Base-by-base conservation (phyloP, 2,329 filamentous ascomycete genomes). In the Penicillium sp. region DNA sequence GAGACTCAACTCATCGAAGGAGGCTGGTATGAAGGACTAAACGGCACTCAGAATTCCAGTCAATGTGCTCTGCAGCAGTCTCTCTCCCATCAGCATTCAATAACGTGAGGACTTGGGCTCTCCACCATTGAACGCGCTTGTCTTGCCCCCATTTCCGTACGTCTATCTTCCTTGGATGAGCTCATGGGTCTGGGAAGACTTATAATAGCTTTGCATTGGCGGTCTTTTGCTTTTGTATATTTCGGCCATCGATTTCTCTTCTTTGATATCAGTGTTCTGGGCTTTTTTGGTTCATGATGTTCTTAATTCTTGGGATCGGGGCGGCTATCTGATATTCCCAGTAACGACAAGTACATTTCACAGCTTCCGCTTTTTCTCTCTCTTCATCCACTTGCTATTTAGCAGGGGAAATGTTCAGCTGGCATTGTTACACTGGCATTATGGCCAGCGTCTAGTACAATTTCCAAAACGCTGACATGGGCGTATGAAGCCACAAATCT, bases 1-100 rank as follows among this genome's bases (percentile, higher is more conserved):
- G 90, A 95, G 74, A 74, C 75, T 53, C 78, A 81, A 24, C 77
- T 94, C 57, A 84, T 90, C 50, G 77, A 85, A 1, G 85, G 83
- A 13, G 89, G 89, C 16, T 94, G 88, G 82, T 94, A 95, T 70
- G 66, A 64, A 13, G 80, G 77, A 1, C 73, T 61, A 14, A 79
- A 79, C 58, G 63, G 58, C 47, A 68, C 65, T 24, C 68, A 70
- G 49, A 54, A 55, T 13, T 41, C 61, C 2, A 74, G 70, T 52
- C 70, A 75, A 41, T 78, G 76, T 58, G 66, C 67, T n/a, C 59
- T 78, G 39, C 69, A 70, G 36, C 31, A 18, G 7, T 35, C 13
- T 6, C 4, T 10, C 31, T 9, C 19, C 37, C 19, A 37, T 54
- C 39, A 44, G n/a, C 50, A 10, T 11, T 13, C 14, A 18, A 10